Base-by-base conservation (phyloP, 129 eudicot genomes). In the Lactuca sativa region DNA sequence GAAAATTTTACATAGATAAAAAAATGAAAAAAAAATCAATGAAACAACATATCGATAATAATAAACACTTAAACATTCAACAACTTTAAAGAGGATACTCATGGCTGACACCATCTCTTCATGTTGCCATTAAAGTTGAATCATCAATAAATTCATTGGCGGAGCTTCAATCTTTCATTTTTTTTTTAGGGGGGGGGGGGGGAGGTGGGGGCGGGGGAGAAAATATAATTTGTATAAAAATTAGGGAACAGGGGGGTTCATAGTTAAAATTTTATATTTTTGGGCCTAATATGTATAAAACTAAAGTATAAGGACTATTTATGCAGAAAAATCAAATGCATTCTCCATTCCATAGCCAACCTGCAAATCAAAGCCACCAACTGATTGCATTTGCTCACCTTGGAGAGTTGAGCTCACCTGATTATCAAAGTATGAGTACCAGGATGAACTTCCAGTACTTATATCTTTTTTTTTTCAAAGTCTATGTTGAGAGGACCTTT, bases 401-500 rank as follows among this genome's bases (percentile, higher is more conserved):
- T 56, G 77, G 18, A 40, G 14, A 55, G 66, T 21, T 63, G 74
- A 55, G 1, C 64, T 70, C 44, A 43, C 53, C 34, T 77, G 68
- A 34, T 57, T 51, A 71, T 71, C 47, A 64, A 13, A 56, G 52
- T 64, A 55, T 10, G 32, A 2, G 18, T 55, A 71, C 63, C 73
- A 64, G 18, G 82, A 71, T 32, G 76, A 41, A 55, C 56, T 64
- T 77, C 57, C 77, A 25, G 30, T 25, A 40, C 41, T 63, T 10
- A 58, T 59, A 61, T 68, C 65, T 54, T 56, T 71, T 56, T n/a
- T n/a, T 72, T 56, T 13, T 55, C 74, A 67, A 86, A 86, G 44
- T 76, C 81, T 59, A 86, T 72, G 66, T 72, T 86, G 25, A 86
- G 61, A 8, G 93, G 89, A 8, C 93, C 93, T 64, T 81, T 86